phyloP scores from a whole-genome alignment of 345 rosid genomes.

The Erucastrum elatum region DNA sequence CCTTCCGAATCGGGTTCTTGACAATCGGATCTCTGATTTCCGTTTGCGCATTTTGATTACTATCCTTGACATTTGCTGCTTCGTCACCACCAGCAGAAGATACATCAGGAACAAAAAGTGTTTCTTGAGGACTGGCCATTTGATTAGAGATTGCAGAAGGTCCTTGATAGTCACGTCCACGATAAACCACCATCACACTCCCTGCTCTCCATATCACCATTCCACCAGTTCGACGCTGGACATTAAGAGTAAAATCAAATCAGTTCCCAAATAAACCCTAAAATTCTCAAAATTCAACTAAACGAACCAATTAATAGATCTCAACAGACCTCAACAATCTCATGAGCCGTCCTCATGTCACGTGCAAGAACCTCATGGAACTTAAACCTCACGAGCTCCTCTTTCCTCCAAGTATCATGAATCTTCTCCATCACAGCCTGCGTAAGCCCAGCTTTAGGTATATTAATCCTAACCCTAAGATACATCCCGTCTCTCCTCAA shows the following conservation, averaged over 20 bases:
- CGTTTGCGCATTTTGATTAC: constrained; percentile 25
- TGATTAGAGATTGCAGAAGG: constrained; percentile 53
- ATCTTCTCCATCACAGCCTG: constrained; percentile 78
- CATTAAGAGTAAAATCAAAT: constrained; percentile 40
- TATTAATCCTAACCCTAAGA: constrained; percentile 74
- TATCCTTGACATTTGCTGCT: constrained; percentile 33
- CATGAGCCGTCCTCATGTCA: constrained; percentile 96
- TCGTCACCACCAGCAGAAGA: constrained; percentile 50
- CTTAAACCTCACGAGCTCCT: constrained; percentile 89
- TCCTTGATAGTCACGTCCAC: constrained; percentile 75
- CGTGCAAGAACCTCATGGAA: constrained; percentile 88
- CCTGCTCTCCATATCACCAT: constrained; percentile 97
- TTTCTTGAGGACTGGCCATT: constrained; percentile 45
- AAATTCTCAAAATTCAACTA: too few relatives aligned
- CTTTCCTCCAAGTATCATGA: constrained; percentile 93
- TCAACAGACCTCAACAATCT: constrained; percentile 91
- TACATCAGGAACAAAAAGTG: constrained; percentile 71
- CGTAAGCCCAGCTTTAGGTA: constrained; percentile 91
- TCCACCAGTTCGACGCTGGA: constrained; percentile 96
- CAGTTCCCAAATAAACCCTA: constrained; percentile 1
- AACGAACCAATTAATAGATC: too few relatives aligned
- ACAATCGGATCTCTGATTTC: constrained; percentile 46
- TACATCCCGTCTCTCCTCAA: constrained; percentile 76
- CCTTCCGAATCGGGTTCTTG: constrained; percentile 35
- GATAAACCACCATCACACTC: constrained; percentile 92